phyloP scores from a whole-genome alignment of 2,329 filamentous ascomycete species.

The Massarina eburnea region DNA sequence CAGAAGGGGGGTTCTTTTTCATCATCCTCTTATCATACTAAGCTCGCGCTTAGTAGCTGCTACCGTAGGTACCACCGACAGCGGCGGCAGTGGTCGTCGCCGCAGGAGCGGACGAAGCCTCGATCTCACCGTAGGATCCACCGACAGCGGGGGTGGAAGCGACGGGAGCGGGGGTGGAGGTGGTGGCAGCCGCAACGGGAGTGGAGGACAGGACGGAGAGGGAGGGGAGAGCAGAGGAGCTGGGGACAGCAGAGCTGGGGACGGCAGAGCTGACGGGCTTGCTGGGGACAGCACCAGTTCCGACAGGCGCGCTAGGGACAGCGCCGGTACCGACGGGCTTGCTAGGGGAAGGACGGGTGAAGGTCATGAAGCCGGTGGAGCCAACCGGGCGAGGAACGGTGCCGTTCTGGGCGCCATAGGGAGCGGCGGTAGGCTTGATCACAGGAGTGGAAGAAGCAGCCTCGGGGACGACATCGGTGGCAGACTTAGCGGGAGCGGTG shows the following conservation, averaged over 20 bases:
- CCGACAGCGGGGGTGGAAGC: not conserved
- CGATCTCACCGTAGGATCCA: not conserved
- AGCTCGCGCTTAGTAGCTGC: conserved; percentile 6
- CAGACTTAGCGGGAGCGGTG: conserved; percentile 12
- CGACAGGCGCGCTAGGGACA: conserved; percentile 13
- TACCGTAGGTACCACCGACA: conserved; percentile 6
- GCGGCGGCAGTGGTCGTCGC: conserved; percentile 5
- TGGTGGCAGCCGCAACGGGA: conserved; percentile 10
- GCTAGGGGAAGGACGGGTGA: conserved; percentile 24
- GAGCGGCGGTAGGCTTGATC: conserved; percentile 15
- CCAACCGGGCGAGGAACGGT: conserved; percentile 26
- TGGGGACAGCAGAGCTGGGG: conserved; percentile 5
- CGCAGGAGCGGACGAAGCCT: conserved; percentile 4
- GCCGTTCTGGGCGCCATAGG: conserved; percentile 31
- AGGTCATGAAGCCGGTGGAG: conserved; percentile 36
- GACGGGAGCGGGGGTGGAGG: conserved; percentile 12
- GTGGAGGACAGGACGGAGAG: conserved; percentile 6
- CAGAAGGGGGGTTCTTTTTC: conserved; percentile 4
- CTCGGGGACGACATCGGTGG: conserved; percentile 11
- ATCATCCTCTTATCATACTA: not conserved
- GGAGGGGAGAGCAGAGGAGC: conserved; percentile 10
- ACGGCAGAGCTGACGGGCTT: conserved; percentile 22
- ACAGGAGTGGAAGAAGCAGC: conserved; percentile 11
- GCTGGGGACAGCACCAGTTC: conserved; percentile 14
- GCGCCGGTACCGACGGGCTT: conserved; percentile 19